Base-by-base conservation (phyloP, 768 basidiomycete species). In the Lactarius sp. region DNA sequence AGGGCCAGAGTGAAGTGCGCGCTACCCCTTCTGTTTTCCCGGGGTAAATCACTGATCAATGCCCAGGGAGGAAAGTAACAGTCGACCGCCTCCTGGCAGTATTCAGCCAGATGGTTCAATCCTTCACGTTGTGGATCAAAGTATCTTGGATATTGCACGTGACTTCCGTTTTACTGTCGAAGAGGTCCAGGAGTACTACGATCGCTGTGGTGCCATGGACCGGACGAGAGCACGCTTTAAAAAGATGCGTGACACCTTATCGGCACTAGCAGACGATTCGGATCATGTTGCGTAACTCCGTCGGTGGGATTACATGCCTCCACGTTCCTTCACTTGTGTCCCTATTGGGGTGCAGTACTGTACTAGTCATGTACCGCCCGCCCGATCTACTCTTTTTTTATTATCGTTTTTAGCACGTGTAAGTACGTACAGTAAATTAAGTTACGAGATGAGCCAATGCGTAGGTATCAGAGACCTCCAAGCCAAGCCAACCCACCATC, bases 171-270 rank as follows among this genome's bases (percentile, higher is more conserved):
- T 92, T 71, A 88, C 88, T 1, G 71, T 83, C 1, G 85, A 86
- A 66, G 90, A 92, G 73, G 89, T 92, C 14, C 81, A 86, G 70
- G 88, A 87, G 69, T 89, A 83, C 71, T 90, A 90, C 65, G 86
- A 90, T 69, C 83, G 79, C 65, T 86, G 81, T 62, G 85, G 86
- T 14, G 88, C 90, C 68, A 83, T 90, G 80, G 80, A 78, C 41
- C 79, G 80, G 53, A 90, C 90, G 10, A 80, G 81, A 66, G 73
- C 65, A 27, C 80, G 87, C 37, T 92, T 92, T 71, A 81, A 82
- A 67, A 81, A 73, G 68, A 88, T 91, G 86, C 81, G 90, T 31
- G 78, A 81, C 52, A 50, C 76, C 10, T 56, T 81, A 27, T 46
- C 18, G 6, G 57, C 44, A 46, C 51, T 68, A 34, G 31, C 65